Evolutionary conservation across 495 filamentous ascomycete species (phyloP), one percentile per base, ranked within the genome.

Genomic region (Neurospora sp.): DNA sequence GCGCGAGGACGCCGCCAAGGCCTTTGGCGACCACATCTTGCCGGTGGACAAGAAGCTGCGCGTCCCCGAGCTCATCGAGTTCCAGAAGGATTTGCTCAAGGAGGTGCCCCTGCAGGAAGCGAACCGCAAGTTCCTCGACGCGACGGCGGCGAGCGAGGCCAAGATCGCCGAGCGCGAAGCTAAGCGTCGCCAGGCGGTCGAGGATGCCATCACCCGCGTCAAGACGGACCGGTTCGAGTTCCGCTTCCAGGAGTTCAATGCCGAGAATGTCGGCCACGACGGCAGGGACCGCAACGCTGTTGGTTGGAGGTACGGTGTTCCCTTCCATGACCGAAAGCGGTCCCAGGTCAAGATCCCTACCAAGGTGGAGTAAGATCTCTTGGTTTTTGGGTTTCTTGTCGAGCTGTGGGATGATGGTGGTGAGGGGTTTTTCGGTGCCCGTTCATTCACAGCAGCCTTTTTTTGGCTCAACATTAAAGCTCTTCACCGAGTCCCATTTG

Each of bases 31-130:
- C 5, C 81, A 77, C 18, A 88, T 98, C 48, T 89, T 96, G 59
- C 91, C 96, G 7, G 90, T 94, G 8, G 96, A 99, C 76, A 84
- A 89, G 69, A 91, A 93, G 78, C 92, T 98, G 69, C 94, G 94
- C 8, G 93, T 97, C 79, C 94, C 95, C 2, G 92, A 97, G 77
- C 84, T 98, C 54, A 85, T 97, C 23, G 78, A 86, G 39, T 80
- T 90, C 71, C 90, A 93, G 75, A 84, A 81, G 72, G 87, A 89
- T 71, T 11, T 80, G 5, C 73, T 42, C 44, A 62, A 41, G 2
- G 74, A 73, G 35, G 72, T 75, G 14, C 9, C 38, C 4, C 39
- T 39, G 7, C 76, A 77, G 18, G 78, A 84, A 71, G 85, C 85
- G 39, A 83, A 85, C 75, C 78, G 76, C 70, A 78, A 77, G 46